Percentiles rank a stretch among this genome's conserved stretches.
Conservation (phyloP, 306 rosid genomes). For the Sphenostylis stenocarpa region DNA sequence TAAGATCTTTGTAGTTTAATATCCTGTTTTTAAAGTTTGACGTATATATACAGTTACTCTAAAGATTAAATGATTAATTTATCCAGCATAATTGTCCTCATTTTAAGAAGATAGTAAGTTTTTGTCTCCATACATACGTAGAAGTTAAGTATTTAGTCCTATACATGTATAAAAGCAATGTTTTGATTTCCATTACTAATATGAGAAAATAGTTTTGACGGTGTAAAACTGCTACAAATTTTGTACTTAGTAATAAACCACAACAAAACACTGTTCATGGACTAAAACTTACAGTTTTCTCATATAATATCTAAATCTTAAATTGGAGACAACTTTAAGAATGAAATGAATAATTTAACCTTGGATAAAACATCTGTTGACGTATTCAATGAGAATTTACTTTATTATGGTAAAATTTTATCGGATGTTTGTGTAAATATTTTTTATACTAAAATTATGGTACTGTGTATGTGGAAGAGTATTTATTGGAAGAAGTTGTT, state of each 20-base stretch:
- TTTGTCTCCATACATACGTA: neutral
- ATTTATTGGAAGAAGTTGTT: neutral
- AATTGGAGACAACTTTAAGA: neutral
- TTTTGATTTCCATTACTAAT: neutral
- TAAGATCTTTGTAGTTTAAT: conserved; percentile 35
- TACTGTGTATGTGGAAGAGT: neutral
- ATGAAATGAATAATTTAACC: neutral
- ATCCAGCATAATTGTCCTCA: neutral
- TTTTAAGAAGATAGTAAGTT: neutral
- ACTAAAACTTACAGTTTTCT: neutral
- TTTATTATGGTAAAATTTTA: neutral
- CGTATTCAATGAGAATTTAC: neutral
- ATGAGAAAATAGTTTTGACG: neutral
- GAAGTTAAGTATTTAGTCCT: neutral
- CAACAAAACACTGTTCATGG: neutral
- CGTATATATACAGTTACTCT: neutral
- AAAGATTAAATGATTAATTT: neutral
- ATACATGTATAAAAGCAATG: neutral
- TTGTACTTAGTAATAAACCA: too few relatives aligned
- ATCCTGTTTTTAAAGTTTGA: neutral
- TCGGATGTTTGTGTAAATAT: neutral
- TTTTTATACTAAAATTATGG: neutral
- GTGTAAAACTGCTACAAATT: neutral
- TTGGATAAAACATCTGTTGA: neutral
- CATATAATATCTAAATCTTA: neutral